Evolutionary conservation across 2,329 filamentous ascomycete genomes (phyloP), one percentile per base, ranked within the genome.

Genomic region (Talaromyces sp.): DNA sequence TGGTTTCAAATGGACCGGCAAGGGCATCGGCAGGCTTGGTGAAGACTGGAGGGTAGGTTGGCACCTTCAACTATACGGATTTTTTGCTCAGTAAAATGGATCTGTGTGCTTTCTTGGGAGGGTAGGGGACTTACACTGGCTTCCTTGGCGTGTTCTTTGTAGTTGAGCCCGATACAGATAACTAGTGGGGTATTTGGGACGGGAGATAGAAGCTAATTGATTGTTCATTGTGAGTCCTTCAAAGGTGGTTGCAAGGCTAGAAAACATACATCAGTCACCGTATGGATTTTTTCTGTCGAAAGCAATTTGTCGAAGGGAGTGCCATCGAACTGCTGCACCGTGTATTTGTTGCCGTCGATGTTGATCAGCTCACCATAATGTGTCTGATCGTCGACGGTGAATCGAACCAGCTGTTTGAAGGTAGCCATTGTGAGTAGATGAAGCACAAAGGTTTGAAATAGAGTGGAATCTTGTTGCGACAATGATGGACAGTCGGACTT

Each of bases 21-120:
- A 57, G 45, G 2, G 52, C 22, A 27, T 51, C 49, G 11, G 52
- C 44, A 13, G 49, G 52, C 39, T 57, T 55, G 16, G 37, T 55
- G 30, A 58, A 58, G 22, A 80, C 33, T 20, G 32, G 29, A 10
- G 52, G 52, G 27, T 54, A 51, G 27, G 16, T 41, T 5, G 48
- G 47, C 1, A 51, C 20, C 5, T 29, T n/a, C 22, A 51, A 37
- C 48, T 54, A 36, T 30, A 22, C 13, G 11, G 17, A 9, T 14
- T 24, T 40, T 7, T 0, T 3, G n/a, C 8, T 7, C 16, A n/a
- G 6, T 20, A 44, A 19, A 5, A 30, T 14, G 10, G 7, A 42
- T 14, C 1, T 19, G 13, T 19, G 7, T n/a, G 22, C 29, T 32
- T 32, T 7, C 13, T 7, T 32, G 29, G 13, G 7, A 32, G 29